Evolutionary conservation across 768 basidiomycete genomes (phyloP).

Genomic region (Suillus plorans): DNA sequence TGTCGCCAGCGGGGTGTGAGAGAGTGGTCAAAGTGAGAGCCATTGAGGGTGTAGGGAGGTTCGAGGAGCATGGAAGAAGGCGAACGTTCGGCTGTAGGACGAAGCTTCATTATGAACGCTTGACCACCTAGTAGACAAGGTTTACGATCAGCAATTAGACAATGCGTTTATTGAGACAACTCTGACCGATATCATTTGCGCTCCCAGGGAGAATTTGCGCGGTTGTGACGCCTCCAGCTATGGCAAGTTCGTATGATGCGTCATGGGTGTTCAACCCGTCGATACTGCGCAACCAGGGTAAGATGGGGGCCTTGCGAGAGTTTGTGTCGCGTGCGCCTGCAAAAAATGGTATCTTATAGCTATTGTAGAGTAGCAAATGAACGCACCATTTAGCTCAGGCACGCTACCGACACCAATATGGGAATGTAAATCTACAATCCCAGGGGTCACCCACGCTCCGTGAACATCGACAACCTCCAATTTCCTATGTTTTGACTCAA

Average conservation of each 20-base stretch:
- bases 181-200: constrained; percentile 24
- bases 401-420: constrained; percentile 44
- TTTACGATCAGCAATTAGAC: not conserved
- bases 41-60: constrained; percentile 44
- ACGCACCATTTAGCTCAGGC: constrained; percentile 32
- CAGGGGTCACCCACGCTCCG: constrained; percentile 82
- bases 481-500: constrained; percentile 28
- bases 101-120: constrained; percentile 51
- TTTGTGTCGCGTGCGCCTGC: constrained; percentile 54
- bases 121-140: constrained; percentile 40
- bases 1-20: constrained; percentile 27
- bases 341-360: constrained; percentile 13
- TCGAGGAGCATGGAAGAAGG: constrained; percentile 49
- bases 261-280: constrained; percentile 50
- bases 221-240: constrained; percentile 48
- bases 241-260: constrained; percentile 36
- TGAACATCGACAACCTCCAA: constrained; percentile 59
- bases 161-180: constrained; percentile 10
- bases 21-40: constrained; percentile 16
- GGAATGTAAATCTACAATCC: constrained; percentile 51
- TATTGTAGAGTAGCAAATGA: not conserved
- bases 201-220: constrained; percentile 51
- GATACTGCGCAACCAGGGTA: constrained; percentile 59
- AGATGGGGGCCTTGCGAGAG: constrained; percentile 54
- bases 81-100: constrained; percentile 46